Percentiles rank a stretch among this genome's conserved stretches.
Conservation (phyloP, 2,329 filamentous ascomycete species). For the Paracoccidioides lutzii region DNA sequence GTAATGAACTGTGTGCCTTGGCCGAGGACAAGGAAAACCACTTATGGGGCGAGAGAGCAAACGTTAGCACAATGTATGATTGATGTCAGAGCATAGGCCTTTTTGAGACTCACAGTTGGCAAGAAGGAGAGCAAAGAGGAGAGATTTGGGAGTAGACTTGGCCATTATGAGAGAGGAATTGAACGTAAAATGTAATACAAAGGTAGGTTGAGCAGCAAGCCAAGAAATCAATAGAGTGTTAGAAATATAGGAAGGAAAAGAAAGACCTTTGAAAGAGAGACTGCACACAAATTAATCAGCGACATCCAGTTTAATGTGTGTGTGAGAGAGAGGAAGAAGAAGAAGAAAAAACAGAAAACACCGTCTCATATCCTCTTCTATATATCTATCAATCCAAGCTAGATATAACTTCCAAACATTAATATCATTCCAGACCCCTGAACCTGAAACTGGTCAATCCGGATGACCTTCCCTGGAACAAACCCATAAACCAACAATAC, state of each 20-base stretch:
- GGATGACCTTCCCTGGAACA: not conserved
- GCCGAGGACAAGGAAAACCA: constrained; percentile 7
- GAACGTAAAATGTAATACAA: not conserved
- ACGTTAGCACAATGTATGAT: not conserved
- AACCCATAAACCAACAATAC: not conserved
- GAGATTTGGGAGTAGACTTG: not conserved
- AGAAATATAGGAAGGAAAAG: not conserved
- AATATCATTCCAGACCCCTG: not conserved
- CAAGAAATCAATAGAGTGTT: not conserved
- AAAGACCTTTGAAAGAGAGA: not conserved
- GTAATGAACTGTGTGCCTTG: constrained; percentile 19
- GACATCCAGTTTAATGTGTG: not conserved
- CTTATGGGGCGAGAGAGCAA: constrained; percentile 1
- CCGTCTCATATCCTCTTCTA: not conserved
- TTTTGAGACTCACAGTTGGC: constrained; percentile 3
- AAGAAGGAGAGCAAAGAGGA: constrained; percentile 3
- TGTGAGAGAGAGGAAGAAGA: not conserved
- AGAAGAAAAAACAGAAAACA: not conserved
- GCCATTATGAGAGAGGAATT: not conserved
- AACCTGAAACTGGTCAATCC: not conserved
- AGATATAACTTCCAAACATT: not conserved
- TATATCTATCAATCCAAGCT: constrained; percentile 10
- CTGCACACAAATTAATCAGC: not conserved
- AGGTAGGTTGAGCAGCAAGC: not conserved
- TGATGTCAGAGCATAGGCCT: not conserved